A percentile compares a stretch with the other conserved stretches of the same genome.
Evolutionary conservation across 176 grass and related monocot species (phyloP).

Genomic region (Carex pumila): DNA sequence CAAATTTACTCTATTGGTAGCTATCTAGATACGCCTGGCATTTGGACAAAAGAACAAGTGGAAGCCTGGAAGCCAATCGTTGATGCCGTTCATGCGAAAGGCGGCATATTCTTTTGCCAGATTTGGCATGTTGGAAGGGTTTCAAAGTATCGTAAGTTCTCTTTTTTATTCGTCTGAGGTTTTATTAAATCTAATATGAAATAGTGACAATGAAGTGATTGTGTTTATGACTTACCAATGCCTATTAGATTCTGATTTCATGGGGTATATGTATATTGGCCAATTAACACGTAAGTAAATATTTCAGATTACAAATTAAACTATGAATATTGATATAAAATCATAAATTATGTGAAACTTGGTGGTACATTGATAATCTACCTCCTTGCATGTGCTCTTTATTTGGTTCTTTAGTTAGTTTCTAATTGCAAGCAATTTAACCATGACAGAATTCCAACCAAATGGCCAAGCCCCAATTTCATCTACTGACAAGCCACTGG

Average conservation of each 20-base stretch:
- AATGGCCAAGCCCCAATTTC: conserved; percentile 46
- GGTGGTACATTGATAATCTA: too few relatives aligned
- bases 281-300: neutral
- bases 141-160: conserved; percentile 27
- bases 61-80: conserved; percentile 53
- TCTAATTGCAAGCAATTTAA: neutral
- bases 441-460: conserved; percentile 40
- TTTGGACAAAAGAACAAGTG: conserved; percentile 62
- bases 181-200: neutral
- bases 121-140: conserved; percentile 50
- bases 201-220: neutral
- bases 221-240: too few relatives aligned
- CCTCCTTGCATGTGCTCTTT: too few relatives aligned
- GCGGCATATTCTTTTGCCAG: conserved; percentile 71
- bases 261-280: neutral
- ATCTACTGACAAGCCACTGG: conserved; percentile 38
- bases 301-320: neutral
- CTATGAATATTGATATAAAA: neutral
- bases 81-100: conserved; percentile 49
- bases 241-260: neutral
- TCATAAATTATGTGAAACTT: neutral
- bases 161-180: neutral
- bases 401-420: neutral
- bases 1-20: conserved; percentile 33
- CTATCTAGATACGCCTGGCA: conserved; percentile 33